Conservation (phyloP, 768 basidiomycete genomes). For the Naematelia aurantialba region DNA sequence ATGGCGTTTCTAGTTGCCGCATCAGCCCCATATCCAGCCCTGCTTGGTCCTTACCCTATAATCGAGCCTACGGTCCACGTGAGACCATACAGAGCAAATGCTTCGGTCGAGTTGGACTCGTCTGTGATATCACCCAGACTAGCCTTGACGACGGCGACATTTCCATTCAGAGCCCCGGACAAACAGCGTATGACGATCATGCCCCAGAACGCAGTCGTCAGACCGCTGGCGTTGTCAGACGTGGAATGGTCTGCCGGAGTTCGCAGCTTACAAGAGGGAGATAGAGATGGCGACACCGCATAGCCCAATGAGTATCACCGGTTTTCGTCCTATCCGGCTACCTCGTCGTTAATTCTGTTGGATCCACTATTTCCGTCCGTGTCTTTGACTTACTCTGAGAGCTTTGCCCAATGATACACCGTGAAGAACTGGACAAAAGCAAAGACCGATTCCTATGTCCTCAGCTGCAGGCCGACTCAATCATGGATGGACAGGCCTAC, state of each 20-base stretch:
- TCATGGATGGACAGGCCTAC: conserved; percentile 21
- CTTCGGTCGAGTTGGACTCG: conserved; percentile 47
- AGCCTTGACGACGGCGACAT: conserved; percentile 48
- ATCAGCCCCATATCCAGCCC: neutral
- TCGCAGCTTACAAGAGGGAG: conserved; percentile 47
- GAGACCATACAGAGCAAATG: conserved; percentile 49
- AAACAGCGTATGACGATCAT: conserved; percentile 45
- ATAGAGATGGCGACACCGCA: conserved; percentile 44
- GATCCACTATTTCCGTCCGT: neutral
- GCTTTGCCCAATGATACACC: conserved; percentile 50
- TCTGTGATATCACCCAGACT: conserved; percentile 48
- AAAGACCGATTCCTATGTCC: conserved; percentile 44
- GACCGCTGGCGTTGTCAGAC: conserved; percentile 25
- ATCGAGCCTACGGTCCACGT: conserved; percentile 48
- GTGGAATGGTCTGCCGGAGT: neutral
- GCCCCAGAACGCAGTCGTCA: conserved; percentile 41
- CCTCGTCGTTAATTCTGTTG: conserved; percentile 3
- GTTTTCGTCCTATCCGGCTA: conserved; percentile 48
- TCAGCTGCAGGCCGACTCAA: neutral
- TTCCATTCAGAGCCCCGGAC: conserved; percentile 46
- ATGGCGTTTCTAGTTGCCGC: conserved; percentile 21
- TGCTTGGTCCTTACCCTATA: conserved; percentile 30
- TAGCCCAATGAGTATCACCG: conserved; percentile 47
- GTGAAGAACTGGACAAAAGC: conserved; percentile 50
- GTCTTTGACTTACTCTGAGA: conserved; percentile 46